Evolutionary conservation across 2,329 filamentous ascomycete species (phyloP).

Genomic region (Cercospora sesami): DNA sequence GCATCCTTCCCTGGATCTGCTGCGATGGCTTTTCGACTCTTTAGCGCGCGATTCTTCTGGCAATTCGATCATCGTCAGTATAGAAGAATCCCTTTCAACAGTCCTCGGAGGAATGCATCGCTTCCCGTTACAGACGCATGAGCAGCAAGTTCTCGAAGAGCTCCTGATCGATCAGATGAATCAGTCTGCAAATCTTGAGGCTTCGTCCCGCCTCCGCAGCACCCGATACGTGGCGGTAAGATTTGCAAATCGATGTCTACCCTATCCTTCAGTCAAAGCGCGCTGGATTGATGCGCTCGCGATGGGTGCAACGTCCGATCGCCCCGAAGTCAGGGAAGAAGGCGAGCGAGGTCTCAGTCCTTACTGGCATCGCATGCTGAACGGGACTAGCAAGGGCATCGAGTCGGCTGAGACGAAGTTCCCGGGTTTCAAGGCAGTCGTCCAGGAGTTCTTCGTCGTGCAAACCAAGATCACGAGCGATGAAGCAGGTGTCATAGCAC

Average conservation of each 20-base stretch:
- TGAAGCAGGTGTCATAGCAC: conserved; percentile 29
- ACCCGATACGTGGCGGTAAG: conserved; percentile 80
- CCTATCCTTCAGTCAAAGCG: conserved; percentile 73
- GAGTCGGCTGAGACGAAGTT: conserved; percentile 37
- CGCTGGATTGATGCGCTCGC: conserved; percentile 89
- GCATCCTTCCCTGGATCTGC: conserved; percentile 53
- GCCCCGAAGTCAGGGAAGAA: conserved; percentile 84
- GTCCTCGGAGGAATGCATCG: conserved; percentile 61
- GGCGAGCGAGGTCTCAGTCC: conserved; percentile 83
- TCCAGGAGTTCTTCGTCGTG: conserved; percentile 48
- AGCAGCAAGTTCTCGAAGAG: conserved; percentile 49
- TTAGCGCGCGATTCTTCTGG: conserved; percentile 75
- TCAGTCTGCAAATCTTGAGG: conserved; percentile 36
- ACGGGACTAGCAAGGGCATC: conserved; percentile 42
- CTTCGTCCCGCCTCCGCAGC: conserved; percentile 54
- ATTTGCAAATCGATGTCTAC: conserved; percentile 85
- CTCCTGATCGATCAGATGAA: conserved; percentile 64
- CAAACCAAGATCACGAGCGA: conserved; percentile 31
- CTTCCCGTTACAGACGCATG: conserved; percentile 45
- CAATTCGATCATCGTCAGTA: conserved; percentile 75
- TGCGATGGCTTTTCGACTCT: conserved; percentile 79
- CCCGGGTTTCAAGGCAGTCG: conserved; percentile 49
- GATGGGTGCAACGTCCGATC: conserved; percentile 66
- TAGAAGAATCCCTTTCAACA: conserved; percentile 83
- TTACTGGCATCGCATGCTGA: conserved; percentile 67